Evolutionary conservation across 768 basidiomycete species (phyloP), one percentile per base, ranked within the genome.

Genomic region (Nevesoporus exiguus): DNA sequence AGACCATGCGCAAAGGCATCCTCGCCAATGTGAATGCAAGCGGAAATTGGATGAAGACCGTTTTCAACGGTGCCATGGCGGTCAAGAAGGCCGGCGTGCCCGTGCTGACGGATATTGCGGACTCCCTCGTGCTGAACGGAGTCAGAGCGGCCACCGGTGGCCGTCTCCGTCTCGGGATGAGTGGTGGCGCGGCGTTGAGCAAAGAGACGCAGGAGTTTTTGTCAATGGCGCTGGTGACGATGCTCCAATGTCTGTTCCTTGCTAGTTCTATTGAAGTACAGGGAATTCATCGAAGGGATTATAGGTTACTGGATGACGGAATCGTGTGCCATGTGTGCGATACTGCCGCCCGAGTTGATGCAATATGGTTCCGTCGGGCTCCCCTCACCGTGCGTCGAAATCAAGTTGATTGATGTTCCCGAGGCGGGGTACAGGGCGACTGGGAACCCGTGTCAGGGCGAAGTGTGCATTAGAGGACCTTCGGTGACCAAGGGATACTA

Each of bases 231-330:
- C 74, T 99, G 22, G 90, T 93, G 15, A 86, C 80, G 24, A 74
- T 96, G 56, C 72, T 98, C 17, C 93, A 96, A 76, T 96, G 95
- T 93, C 55, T 54, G 78, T 66, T 30, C 24, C 11, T 3, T 39
- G 49, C 25, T 39, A 8, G 8, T 45, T 36, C 15, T 21, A 1
- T 31, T 24, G 42, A 34, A 15, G 41, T 34, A 5, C 19, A 34
- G 37, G 5, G 11, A 15, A 24, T 22, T 62, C 43, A 65, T 27
- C n/a, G 22, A 44, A 22, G 30, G 33, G 14, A 11, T 13, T 21
- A 49, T 55, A 93, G 92, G 91, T 49, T 96, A 95, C 65, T 94
- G 96, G 33, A 86, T 98, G 84, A 99, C 96, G n/a, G 96, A 98
- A 67, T 86, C 91, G 1, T 86, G 89, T 64, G 91, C 90, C 39